Evolutionary conservation across 129 eudicot genomes (phyloP).

Genomic region (Cynara cardunculus): DNA sequence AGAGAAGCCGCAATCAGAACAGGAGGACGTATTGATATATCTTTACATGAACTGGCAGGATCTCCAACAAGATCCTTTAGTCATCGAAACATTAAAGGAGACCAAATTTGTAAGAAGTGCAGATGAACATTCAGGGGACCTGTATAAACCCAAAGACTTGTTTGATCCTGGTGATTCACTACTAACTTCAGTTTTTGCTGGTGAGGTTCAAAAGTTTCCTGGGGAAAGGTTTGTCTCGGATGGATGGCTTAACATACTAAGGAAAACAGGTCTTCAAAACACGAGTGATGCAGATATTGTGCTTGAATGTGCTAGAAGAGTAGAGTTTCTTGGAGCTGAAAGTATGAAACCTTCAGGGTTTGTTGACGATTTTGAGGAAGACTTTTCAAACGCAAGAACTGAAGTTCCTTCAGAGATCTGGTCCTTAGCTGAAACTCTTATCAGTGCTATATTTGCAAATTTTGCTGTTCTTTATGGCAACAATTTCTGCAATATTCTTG

Average conservation of each 20-base stretch:
- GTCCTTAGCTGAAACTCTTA: conserved; percentile 79
- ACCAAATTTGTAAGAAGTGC: conserved; percentile 75
- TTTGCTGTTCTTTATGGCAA: conserved; percentile 92
- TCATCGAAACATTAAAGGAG: conserved; percentile 71
- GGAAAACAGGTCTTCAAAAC: conserved; percentile 76
- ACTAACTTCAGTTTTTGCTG: conserved; percentile 72
- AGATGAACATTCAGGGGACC: conserved; percentile 55
- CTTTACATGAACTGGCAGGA: conserved; percentile 81
- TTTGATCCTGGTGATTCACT: conserved; percentile 81
- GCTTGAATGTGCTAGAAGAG: conserved; percentile 90
- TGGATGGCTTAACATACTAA: conserved; percentile 80
- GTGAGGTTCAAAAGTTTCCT: conserved; percentile 76
- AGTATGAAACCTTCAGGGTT: conserved; percentile 41
- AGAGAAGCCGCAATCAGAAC: conserved; percentile 65
- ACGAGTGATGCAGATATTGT: conserved; percentile 77
- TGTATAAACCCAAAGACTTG: conserved; percentile 73
- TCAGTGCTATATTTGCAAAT: conserved; percentile 75
- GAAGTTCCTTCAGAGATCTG: conserved; percentile 78
- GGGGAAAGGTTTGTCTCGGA: conserved; percentile 90
- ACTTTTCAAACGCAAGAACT: conserved; percentile 42
- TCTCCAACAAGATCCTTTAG: conserved; percentile 66
- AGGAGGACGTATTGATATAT: conserved; percentile 76
- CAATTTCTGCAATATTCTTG: conserved; percentile 81
- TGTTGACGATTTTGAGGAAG: conserved; percentile 62
- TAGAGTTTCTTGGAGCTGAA: conserved; percentile 82